Evolutionary conservation across 768 basidiomycete genomes (phyloP), one percentile per base, ranked within the genome.

Genomic region (Amanita pallidorosea): DNA sequence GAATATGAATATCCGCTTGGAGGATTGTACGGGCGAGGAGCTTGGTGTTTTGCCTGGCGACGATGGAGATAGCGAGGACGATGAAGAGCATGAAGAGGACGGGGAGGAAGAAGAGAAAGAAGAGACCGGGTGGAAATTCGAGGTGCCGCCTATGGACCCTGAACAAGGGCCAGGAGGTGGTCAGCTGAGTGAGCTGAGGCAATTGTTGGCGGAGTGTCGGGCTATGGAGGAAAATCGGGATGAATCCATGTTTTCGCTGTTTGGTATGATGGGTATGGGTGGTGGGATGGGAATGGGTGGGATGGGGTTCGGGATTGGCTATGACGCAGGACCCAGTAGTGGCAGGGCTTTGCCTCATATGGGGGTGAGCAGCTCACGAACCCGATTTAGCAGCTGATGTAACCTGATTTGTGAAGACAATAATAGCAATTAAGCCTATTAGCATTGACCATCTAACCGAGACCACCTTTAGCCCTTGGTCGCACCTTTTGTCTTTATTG

Each of bases 11-110:
- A 65, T 88, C 4, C 63, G 81, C 38, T 60, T 89, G 45, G 85
- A 89, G 64, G 87, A 89, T 61, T 88, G 86, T 58, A 88, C 87
- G 0, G 86, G 84, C 0, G 76, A 68, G 11, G 56, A 70, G 47
- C 64, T 89, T 34, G 87, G 87, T 0, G 70, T 66, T 1, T 57
- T 77, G 23, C 76, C 75, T 7, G 57, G 63, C 35, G 65, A 67
- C 38, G 69, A 67, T 9, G 61, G 56, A 2, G 61, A 58, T 34
- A 58, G 60, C 9, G 61, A 58, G 2, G 57, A 59, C 0, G 60
- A 59, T 0, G 62, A 61, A 7, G 60, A 57, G 2, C 62, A 63
- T 0, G 61, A 66, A 11, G 61, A 63, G 0, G 66, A 61, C 1
- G 65, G 8, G 7, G 27, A 63, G 0, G 65, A 62, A 0, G 67